Base-by-base conservation (phyloP, 257 asterid genomes). In the Penstemon barbatus region DNA sequence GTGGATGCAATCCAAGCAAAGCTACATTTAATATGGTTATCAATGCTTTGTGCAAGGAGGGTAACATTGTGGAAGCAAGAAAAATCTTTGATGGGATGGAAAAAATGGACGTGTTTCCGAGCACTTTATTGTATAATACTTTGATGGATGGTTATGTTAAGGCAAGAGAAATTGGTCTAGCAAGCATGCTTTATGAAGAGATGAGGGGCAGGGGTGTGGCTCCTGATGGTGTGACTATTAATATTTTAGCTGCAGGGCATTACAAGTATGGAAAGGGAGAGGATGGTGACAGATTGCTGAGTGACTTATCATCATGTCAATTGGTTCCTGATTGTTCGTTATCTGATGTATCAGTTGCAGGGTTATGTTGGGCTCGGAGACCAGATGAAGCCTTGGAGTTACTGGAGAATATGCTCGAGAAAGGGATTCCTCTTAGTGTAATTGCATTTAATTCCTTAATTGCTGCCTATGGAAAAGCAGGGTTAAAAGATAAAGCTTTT, bases 71-170 rank as follows among this genome's bases (percentile, higher is more conserved):
- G 58, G 84, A 80, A 74, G 99, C 99, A 19, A 84, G 90, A 77
- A 83, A 78, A 63, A 43, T 90, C 43, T 87, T 90, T 55, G 85
- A 85, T 36, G 82, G 74, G 74, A 81, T 83, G 89, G 82, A 77
- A 65, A 89, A 79, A 65, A 66, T 76, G 80, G 93, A 91, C 13
- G 85, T 86, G 69, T 57, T 33, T 58, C 96, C 96, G 8, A 68
- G 74, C 79, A 82, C 87, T 37, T 61, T 19, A 11, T 70, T 74
- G 52, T 93, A 83, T 72, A 93, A 93, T 36, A 68, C 83, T 68
- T 72, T 93, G 89, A 86, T 93, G 94, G 87, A 88, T 71, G 97
- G 99, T 63, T 93, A 84, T 72, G 92, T 87, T 53, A 93, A 93
- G 82, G 89, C 89, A 5, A 82, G 96, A 77, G 92, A 90, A 66